Percentiles rank a stretch among this genome's conserved stretches.
Evolutionary conservation across 2,329 filamentous ascomycete genomes (phyloP).

Genomic region (Thielaviopsis populi): DNA sequence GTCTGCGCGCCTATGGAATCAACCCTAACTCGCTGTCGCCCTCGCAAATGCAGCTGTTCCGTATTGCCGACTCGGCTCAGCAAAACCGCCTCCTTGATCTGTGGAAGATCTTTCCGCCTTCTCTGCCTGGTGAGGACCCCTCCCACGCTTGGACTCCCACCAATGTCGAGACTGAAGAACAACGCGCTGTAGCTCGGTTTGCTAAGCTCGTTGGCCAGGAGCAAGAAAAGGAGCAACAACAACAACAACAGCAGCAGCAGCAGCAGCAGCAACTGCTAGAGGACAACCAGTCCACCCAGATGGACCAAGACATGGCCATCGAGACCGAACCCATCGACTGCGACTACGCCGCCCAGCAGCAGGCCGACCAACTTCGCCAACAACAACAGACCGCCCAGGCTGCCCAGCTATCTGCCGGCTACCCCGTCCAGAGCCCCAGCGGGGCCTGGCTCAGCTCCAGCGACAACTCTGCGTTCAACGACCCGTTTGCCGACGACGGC

Average conservation of each 20-base stretch:
- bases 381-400: background rate
- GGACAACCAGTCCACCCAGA: background rate
- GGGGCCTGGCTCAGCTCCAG: slow-evolving; percentile 13
- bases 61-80: slow-evolving; percentile 56
- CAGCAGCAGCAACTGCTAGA: slow-evolving; percentile 19
- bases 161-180: slow-evolving; percentile 41
- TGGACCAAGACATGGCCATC: slow-evolving; percentile 15
- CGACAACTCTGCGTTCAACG: background rate
- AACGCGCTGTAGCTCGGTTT: slow-evolving; percentile 46
- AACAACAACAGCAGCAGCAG: slow-evolving; percentile 20
- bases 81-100: slow-evolving; percentile 63
- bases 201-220: slow-evolving; percentile 27
- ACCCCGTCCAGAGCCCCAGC: slow-evolving; percentile 5
- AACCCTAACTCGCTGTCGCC: slow-evolving; percentile 53
- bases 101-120: slow-evolving; percentile 68
- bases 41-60: slow-evolving; percentile 66
- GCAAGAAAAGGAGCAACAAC: slow-evolving; percentile 23
- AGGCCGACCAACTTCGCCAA: background rate
- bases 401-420: slow-evolving; percentile 5
- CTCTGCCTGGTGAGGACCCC: slow-evolving; percentile 38
- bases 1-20: slow-evolving; percentile 52
- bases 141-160: slow-evolving; percentile 39
- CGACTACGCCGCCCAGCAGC: slow-evolving; percentile 3
- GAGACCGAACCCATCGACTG: slow-evolving; percentile 8
- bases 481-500: slow-evolving; percentile 24